These are phyloP conservation scores for Thielaviopsis ethacetica DNA, from an alignment of 2,329 filamentous ascomycete genomes.

Conservation along the genomic window DNA sequence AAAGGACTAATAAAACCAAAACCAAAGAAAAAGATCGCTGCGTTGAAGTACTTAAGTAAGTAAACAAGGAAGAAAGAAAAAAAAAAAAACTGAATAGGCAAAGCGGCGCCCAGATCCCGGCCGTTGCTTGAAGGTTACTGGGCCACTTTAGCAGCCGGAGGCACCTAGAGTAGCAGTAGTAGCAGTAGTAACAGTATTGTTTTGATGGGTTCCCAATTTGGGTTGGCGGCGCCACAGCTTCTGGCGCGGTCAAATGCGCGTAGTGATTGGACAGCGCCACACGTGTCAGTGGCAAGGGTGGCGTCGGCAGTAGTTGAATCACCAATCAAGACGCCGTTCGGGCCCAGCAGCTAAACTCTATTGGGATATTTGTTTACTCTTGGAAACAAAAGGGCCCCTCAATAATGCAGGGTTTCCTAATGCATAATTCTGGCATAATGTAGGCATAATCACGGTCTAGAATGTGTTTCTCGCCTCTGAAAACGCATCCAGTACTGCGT, in stretches of 20 bases:
- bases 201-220: slow-evolving; percentile 9
- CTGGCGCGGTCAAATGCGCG: slow-evolving; percentile 8
- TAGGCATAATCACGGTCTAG: background rate
- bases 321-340: slow-evolving; percentile 1
- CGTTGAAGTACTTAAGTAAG: background rate
- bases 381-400: background rate
- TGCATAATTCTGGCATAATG: background rate
- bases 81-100: slow-evolving; percentile 6
- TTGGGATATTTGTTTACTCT: slow-evolving; percentile 10
- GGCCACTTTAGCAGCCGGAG: background rate
- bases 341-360: slow-evolving; percentile 9
- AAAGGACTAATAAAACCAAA: background rate
- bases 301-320: background rate
- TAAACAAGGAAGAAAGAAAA: background rate
- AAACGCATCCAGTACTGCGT: background rate
- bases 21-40: background rate
- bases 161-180: too few species aligned
- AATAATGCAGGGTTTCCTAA: background rate
- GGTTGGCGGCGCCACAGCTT: slow-evolving; percentile 5
- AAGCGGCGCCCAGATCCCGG: background rate
- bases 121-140: background rate
- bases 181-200: too few species aligned
- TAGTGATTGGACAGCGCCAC: slow-evolving; percentile 3
- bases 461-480: background rate
- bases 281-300: background rate